A percentile compares a stretch with the other conserved stretches of the same genome.
These are phyloP conservation scores for Leishmania major DNA, from an alignment of 208 protist species.

Conservation along the genomic window DNA sequence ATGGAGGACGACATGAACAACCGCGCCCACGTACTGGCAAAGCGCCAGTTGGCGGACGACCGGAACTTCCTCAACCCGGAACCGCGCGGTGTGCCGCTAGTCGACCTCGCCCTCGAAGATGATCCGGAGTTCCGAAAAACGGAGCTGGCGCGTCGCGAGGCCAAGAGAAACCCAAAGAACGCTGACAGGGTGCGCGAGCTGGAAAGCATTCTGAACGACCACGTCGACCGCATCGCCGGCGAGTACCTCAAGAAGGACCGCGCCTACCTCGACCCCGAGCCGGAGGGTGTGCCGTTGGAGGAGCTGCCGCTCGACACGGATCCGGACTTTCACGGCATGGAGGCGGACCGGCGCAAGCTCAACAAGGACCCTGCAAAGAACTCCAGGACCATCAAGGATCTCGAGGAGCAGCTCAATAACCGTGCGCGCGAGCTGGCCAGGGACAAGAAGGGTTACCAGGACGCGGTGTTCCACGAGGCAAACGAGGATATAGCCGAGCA, in stretches of 20 bases:
- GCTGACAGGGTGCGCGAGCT: constrained; percentile 40
- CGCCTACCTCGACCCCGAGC: constrained; percentile 69
- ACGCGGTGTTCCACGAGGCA: constrained; percentile 71
- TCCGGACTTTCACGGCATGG: constrained; percentile 64
- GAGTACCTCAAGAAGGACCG: constrained; percentile 75
- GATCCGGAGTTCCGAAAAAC: constrained; percentile 55
- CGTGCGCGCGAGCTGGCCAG: constrained; percentile 62
- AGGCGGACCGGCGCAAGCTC: constrained; percentile 44
- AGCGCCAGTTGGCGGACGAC: constrained; percentile 46
- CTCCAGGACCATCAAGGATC: constrained; percentile 13
- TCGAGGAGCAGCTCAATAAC: constrained; percentile 47
- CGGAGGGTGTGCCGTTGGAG: constrained; percentile 72
- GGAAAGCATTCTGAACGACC: constrained; percentile 65
- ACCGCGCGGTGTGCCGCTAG: constrained; percentile 66
- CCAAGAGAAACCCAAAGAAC: constrained; percentile 52
- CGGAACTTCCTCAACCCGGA: constrained; percentile 74
- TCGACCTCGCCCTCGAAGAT: constrained; percentile 62
- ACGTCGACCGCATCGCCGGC: constrained; percentile 54
- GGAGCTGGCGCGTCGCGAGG: constrained; percentile 50
- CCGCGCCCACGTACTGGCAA: constrained; percentile 56
- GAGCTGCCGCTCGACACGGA: constrained; percentile 71
- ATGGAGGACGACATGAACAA: constrained; percentile 63
- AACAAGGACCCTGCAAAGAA: constrained; percentile 58
- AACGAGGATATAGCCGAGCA: constrained; percentile 71
- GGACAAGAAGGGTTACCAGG: constrained; percentile 75